These are phyloP conservation scores for Lasiodiplodia hormozganensis DNA, from an alignment of 2,329 filamentous ascomycete genomes.

Conservation along the genomic window DNA sequence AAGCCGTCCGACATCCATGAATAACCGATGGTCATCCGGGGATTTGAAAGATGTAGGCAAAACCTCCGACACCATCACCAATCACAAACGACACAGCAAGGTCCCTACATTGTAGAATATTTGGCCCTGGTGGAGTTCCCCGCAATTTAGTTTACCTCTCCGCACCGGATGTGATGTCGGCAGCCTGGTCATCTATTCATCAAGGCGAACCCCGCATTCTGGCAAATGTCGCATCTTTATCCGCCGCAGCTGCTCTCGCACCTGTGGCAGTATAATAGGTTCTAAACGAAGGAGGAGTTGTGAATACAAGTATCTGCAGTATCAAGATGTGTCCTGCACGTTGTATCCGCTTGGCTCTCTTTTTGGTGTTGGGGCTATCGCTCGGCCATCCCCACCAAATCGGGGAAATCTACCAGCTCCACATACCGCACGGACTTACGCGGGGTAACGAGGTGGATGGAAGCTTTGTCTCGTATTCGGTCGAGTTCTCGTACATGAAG, in stretches of 20 bases:
- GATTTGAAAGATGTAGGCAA: too few relatives aligned
- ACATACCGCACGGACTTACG: too few relatives aligned
- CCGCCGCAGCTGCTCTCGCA: neutral
- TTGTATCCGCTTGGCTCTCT: neutral
- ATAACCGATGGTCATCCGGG: too few relatives aligned
- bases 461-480: neutral
- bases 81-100: too few relatives aligned
- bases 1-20: too few relatives aligned
- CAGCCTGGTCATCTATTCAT: neutral
- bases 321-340: neutral
- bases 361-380: neutral
- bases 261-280: neutral
- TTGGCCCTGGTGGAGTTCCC: too few relatives aligned
- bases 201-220: neutral
- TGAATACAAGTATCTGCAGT: neutral
- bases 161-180: neutral
- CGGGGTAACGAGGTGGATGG: neutral
- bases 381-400: neutral
- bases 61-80: too few relatives aligned
- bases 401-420: neutral
- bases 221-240: neutral
- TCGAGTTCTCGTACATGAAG: neutral
- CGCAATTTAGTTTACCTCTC: too few relatives aligned
- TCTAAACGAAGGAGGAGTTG: accelerated
- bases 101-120: too few relatives aligned